phyloP scores from a whole-genome alignment of 768 basidiomycete species.

The Tulasnella sp. region DNA sequence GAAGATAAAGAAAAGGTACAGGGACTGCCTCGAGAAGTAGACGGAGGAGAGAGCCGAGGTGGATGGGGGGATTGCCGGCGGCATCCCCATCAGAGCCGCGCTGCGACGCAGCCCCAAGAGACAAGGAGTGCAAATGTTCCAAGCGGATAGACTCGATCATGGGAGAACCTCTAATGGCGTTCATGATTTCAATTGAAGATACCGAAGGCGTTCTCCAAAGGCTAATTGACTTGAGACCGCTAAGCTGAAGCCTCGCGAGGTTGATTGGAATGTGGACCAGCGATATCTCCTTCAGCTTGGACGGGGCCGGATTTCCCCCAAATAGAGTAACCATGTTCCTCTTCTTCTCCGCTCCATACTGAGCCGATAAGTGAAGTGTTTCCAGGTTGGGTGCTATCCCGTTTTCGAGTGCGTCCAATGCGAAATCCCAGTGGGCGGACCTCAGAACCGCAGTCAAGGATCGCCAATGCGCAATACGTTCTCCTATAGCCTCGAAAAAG shows the following conservation, averaged over 20 bases:
- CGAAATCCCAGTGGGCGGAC: not conserved
- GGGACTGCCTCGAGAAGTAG: not conserved
- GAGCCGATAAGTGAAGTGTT: not conserved
- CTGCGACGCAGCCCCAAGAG: too few relatives aligned
- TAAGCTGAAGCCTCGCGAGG: not conserved
- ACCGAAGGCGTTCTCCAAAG: not conserved
- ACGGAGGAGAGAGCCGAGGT: not conserved
- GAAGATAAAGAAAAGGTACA: not conserved
- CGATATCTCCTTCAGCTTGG: not conserved
- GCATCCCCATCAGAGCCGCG: not conserved
- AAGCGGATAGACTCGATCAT: not conserved
- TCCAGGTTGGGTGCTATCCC: not conserved
- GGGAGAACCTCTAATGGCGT: not conserved
- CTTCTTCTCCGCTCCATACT: not conserved
- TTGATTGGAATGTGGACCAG: not conserved
- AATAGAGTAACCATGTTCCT: not conserved
- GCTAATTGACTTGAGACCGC: not conserved
- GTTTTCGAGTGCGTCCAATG: not conserved
- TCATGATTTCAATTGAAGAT: not conserved
- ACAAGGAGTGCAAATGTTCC: not conserved
- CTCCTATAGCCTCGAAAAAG: not conserved
- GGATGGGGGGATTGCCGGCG: not conserved
- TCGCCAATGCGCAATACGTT: not conserved
- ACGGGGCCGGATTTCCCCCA: not conserved
- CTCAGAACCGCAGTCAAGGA: not conserved